phyloP scores from a whole-genome alignment of 1,284 basidiomycete species.

The Rhodotorula sp. region DNA sequence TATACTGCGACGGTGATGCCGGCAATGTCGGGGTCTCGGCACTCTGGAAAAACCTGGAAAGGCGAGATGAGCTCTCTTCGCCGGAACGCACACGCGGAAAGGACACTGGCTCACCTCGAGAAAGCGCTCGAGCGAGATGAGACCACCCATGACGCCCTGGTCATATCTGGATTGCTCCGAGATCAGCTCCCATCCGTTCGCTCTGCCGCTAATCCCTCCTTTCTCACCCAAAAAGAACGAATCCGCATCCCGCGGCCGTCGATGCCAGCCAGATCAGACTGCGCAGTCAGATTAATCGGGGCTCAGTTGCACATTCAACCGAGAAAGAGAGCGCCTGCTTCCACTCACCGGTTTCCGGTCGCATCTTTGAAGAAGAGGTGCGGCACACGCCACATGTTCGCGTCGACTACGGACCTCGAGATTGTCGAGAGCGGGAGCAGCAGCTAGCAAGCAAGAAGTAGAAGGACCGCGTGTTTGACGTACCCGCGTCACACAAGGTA shows the following conservation, averaged over 20 bases:
- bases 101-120: not conserved
- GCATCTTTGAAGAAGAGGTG: slow-evolving; percentile 4
- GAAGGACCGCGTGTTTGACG: no score
- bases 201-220: no score
- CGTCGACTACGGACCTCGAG: no score
- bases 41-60: slow-evolving; percentile 4
- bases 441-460: no score
- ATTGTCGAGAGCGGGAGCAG: no score
- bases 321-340: no score
- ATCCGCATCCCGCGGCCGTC: slow-evolving; percentile 4
- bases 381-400: slow-evolving; percentile 2
- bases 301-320: no score
- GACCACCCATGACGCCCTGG: slow-evolving; percentile 12
- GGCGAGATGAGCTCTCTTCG: no score
- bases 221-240: slow-evolving; percentile 12
- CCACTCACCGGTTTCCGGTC: slow-evolving; percentile 1
- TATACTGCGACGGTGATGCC: slow-evolving; percentile 21
- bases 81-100: no score
- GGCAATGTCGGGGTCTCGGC: slow-evolving; percentile 5
- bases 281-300: no score
- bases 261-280: not conserved
- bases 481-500: no score
- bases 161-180: not conserved
- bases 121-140: slow-evolving; percentile 2
- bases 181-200: not conserved